Conservation (phyloP, 140 eudicot genomes). For the Ambrosia hybrid region DNA sequence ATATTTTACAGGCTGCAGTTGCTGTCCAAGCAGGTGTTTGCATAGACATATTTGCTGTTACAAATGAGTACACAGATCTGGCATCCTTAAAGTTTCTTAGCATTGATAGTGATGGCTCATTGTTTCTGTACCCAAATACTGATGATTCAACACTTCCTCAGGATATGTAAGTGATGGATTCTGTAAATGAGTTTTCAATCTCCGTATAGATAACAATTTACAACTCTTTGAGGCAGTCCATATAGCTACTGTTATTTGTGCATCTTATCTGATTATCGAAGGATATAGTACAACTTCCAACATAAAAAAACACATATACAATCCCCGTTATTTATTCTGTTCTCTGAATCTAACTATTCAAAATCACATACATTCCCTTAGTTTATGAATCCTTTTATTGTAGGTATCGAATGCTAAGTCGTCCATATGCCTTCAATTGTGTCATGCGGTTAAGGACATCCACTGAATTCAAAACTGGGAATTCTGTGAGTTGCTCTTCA, state of each 20-base stretch:
- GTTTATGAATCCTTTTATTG: not conserved
- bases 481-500: constrained; percentile 61
- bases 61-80: constrained; percentile 94
- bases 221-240: too few species aligned
- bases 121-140: constrained; percentile 78
- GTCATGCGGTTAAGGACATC: constrained; percentile 88
- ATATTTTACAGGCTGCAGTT: constrained; percentile 78
- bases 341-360: not conserved
- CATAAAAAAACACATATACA: not conserved
- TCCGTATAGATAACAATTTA: not conserved
- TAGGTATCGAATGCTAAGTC: constrained; percentile 98
- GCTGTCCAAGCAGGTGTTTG: constrained; percentile 99
- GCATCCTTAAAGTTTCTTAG: constrained; percentile 95
- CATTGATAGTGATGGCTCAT: constrained; percentile 94
- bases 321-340: not conserved
- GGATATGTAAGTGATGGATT: constrained; percentile 71
- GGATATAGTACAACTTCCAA: not conserved
- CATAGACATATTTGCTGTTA: constrained; percentile 92
- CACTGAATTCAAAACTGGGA: constrained; percentile 75
- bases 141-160: constrained; percentile 99
- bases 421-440: constrained; percentile 92
- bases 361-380: not conserved
- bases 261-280: not conserved
- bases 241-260: too few species aligned
- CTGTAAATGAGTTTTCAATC: not conserved